phyloP scores from a whole-genome alignment of 2,329 filamentous ascomycete species.

The Aureobasidium subglaciale region DNA sequence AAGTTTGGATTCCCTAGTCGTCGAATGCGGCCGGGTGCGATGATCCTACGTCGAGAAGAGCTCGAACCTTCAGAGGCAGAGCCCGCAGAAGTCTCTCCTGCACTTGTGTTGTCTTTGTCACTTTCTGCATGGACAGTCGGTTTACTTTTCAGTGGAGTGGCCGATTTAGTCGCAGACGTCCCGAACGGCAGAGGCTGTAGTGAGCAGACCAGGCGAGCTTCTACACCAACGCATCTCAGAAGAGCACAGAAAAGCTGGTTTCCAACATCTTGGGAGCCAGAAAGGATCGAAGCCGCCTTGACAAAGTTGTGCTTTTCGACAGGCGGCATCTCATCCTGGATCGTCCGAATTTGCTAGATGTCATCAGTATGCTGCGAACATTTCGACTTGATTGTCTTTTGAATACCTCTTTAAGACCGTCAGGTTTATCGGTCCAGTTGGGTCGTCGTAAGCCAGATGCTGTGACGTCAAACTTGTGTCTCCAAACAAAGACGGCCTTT shows the following conservation, averaged over 20 bases:
- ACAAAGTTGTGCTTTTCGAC: slow-evolving; percentile 68
- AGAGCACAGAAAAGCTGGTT: slow-evolving; percentile 87
- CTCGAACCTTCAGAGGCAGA: slow-evolving; percentile 14
- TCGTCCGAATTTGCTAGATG: slow-evolving; percentile 9
- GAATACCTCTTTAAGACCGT: slow-evolving; percentile 27
- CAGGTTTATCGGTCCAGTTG: slow-evolving; percentile 65
- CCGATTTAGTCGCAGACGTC: slow-evolving; percentile 40
- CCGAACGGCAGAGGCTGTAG: slow-evolving; percentile 73
- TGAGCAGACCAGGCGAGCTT: slow-evolving; percentile 80
- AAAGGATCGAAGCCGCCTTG: slow-evolving; percentile 58
- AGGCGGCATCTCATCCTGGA: slow-evolving; percentile 35
- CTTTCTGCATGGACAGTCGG: slow-evolving; percentile 28
- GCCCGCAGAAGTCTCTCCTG: slow-evolving; percentile 18
- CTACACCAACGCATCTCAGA: slow-evolving; percentile 72
- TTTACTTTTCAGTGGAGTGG: slow-evolving; percentile 35
- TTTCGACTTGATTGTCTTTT: too few species aligned
- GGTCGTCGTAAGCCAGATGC: slow-evolving; percentile 63
- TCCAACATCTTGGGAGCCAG: slow-evolving; percentile 82
- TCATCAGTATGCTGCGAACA: slow-evolving; percentile 14
- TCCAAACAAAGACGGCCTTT: slow-evolving; percentile 61
- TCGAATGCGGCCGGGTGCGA: slow-evolving; percentile 20
- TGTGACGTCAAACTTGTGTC: slow-evolving; percentile 61
- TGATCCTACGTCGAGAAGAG: slow-evolving; percentile 6
- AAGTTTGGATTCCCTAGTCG: slow-evolving; percentile 29
- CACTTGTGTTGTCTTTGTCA: slow-evolving; percentile 17